Evolutionary conservation across 495 filamentous ascomycete genomes (phyloP).

Genomic region (Hyaloscypha finlandica): DNA sequence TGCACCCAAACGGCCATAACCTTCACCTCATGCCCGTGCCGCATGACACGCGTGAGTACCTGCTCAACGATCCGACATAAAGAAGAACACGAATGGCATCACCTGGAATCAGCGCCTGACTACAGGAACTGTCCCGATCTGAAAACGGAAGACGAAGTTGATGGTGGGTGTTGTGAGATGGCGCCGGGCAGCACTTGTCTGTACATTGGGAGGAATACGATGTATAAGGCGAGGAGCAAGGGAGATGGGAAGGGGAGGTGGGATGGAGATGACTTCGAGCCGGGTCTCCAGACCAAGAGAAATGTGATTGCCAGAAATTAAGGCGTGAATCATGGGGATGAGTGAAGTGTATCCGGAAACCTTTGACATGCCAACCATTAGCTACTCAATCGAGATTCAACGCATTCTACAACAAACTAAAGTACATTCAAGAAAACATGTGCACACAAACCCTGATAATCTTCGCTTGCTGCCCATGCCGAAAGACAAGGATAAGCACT

Average conservation of each 20-base stretch:
- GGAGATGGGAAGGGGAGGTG: background rate
- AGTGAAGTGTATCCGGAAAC: too few relatives aligned
- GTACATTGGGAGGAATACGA: background rate
- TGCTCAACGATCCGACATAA: background rate
- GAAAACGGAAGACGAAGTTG: background rate
- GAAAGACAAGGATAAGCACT: background rate
- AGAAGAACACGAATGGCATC: background rate
- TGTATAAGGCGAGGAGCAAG: background rate
- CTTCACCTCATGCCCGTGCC: conserved; percentile 7
- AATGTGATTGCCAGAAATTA: background rate
- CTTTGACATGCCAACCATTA: background rate
- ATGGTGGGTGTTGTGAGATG: background rate
- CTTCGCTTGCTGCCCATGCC: background rate
- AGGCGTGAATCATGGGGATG: background rate
- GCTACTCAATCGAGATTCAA: background rate
- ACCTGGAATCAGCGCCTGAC: background rate
- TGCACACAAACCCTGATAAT: conserved; percentile 4
- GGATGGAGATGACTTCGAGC: background rate
- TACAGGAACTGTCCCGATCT: background rate
- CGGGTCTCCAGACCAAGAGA: too few relatives aligned
- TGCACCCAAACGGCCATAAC: conserved; percentile 3
- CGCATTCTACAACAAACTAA: background rate
- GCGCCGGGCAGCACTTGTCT: background rate
- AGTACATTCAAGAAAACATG: background rate
- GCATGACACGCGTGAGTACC: conserved; percentile 1